These are phyloP conservation scores for Cryptococcus sp. DNA, from an alignment of 1,284 basidiomycete genomes.

Conservation along the genomic window DNA sequence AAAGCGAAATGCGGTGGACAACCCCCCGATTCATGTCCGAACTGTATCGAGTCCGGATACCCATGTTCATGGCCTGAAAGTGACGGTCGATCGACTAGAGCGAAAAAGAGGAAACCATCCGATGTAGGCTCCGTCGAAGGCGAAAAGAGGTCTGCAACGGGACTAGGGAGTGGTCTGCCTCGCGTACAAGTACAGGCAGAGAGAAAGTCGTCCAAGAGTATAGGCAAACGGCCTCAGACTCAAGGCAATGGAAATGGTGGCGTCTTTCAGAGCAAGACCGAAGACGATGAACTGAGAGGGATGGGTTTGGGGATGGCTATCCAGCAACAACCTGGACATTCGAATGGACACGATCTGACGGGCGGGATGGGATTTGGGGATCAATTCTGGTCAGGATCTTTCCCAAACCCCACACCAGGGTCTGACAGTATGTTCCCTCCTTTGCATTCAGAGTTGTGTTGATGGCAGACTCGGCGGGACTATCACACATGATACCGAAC, in stretches of 20 bases:
- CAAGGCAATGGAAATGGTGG: neutral
- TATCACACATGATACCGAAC: neutral
- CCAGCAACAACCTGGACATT: no score
- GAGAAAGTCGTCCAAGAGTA: neutral
- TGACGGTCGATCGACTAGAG: constrained; percentile 22
- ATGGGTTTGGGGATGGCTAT: neutral
- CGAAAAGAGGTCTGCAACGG: neutral
- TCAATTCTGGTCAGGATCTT: neutral
- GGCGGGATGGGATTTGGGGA: neutral
- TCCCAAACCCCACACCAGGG: neutral
- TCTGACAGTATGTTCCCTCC: neutral
- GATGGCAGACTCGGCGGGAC: neutral
- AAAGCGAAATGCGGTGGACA: constrained; percentile 25
- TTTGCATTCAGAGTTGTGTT: neutral
- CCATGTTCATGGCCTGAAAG: constrained; percentile 23
- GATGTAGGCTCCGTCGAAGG: neutral
- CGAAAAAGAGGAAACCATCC: constrained; percentile 4
- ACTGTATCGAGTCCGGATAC: constrained; percentile 20
- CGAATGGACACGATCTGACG: neutral
- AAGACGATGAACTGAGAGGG: neutral
- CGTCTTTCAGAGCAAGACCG: neutral
- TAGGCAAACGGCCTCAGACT: no score
- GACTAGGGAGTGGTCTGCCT: neutral
- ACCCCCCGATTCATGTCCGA: constrained; percentile 22
- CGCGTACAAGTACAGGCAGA: neutral